Conservation (phyloP, 495 filamentous ascomycete species). For the Penicillium canescens region DNA sequence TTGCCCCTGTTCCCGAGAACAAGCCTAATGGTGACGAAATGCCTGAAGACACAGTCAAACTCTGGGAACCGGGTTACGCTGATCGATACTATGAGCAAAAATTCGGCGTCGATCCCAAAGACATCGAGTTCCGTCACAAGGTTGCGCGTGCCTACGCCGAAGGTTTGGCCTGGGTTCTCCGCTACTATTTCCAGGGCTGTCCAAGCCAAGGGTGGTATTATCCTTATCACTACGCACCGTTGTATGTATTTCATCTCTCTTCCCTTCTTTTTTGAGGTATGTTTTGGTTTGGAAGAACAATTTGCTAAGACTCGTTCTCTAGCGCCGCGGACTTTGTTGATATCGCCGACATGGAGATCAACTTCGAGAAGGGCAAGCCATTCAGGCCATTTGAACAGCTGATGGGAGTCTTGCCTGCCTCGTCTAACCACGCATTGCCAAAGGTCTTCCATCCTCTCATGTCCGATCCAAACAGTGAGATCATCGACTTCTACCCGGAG, state of each 20-base stretch:
- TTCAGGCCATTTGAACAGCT: conserved; percentile 96
- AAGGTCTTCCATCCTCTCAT: conserved; percentile 84
- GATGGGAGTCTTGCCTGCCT: conserved; percentile 95
- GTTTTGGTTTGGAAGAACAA: not conserved
- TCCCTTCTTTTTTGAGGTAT: not conserved
- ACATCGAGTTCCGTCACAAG: conserved; percentile 84
- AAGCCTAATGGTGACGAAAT: conserved; percentile 55
- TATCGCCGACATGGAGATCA: conserved; percentile 72
- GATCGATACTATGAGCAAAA: conserved; percentile 98
- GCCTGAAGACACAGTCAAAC: conserved; percentile 75
- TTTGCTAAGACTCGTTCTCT: not conserved
- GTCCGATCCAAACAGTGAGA: conserved; percentile 81
- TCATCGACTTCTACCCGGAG: conserved; percentile 96
- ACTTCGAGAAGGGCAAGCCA: conserved; percentile 82
- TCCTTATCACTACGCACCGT: conserved; percentile 93
- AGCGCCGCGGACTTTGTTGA: conserved; percentile 86
- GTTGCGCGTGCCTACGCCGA: conserved; percentile 94
- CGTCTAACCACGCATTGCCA: conserved; percentile 88
- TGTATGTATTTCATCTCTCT: not conserved
- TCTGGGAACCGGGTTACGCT: conserved; percentile 95
- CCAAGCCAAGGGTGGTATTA: conserved; percentile 99
- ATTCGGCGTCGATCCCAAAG: conserved; percentile 79
- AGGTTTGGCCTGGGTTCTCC: conserved; percentile 95
- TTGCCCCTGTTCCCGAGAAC: conserved; percentile 39
- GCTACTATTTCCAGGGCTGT: conserved; percentile 98